Evolutionary conservation across 768 basidiomycete species (phyloP), one percentile per base, ranked within the genome.

Genomic region (Boletus coccyginus): DNA sequence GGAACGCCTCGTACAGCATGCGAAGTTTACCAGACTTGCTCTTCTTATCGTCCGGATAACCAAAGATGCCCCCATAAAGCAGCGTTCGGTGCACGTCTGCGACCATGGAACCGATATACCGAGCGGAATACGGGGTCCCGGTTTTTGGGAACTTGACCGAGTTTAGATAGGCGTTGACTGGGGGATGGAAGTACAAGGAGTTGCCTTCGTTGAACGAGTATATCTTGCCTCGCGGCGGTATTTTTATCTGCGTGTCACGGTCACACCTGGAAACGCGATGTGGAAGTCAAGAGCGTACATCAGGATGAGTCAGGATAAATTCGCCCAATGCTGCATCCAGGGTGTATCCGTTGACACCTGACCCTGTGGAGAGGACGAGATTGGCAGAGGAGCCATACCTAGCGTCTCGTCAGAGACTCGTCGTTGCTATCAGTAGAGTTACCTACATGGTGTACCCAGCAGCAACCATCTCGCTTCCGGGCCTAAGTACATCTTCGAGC

Each of bases 131-230:
- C 11, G 96, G 95, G 27, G 83, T 76, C 35, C 85, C 86, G 47
- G 82, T 72, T 44, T 83, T 70, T 2, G 96, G 95, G 71, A 82
- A 94, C 75, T 99, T 96, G 82, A 96, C 92, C 60, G 89, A 90
- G 59, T 91, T 86, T 57, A 96, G 82, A 74, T 96, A 96, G 42
- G 85, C 83, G 48, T 75, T 75, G 46, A 92, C 90, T 17, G 90
- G 94, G 46, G 82, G 73, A 73, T 94, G 78, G 79, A 97, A 98
- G 76, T 95, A 95, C 81, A 92, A 80, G 33, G 94, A 84, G 77
- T 99, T 99, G 58, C 97, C 97, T 77, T 99, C 97, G 72, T 99
- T 99, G 81, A 98, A 96, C 4, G 95, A 98, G 78, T 99, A 99
- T 69, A 99, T 99, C 77, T 98, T 98, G 62, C 97, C 97, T 48